Base-by-base conservation (phyloP, 2,329 filamentous ascomycete species). In the Cyclaneusma minus region DNA sequence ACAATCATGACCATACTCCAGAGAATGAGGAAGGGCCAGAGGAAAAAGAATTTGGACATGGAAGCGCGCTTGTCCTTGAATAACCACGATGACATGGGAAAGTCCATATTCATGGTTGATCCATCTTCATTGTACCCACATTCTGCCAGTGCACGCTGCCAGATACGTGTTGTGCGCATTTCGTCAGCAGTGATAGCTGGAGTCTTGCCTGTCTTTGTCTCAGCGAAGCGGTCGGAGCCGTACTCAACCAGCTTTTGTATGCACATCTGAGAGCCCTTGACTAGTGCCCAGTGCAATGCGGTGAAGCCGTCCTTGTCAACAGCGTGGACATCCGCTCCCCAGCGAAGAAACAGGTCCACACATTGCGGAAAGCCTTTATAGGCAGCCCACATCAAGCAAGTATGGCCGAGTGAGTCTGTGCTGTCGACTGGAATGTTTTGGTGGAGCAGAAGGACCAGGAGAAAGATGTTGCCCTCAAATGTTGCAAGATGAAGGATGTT, bases 401-500 rank as follows among this genome's bases (percentile, higher is more conserved):
- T 95, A 52, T 98, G 91, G 5, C 85, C 83, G 47, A 84, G 87
- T 26, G 71, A 70, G 53, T 98, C 89, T 28, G 77, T 64, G 5
- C 89, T 79, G 48, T 98, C 89, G 34, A 98, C 83, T 10, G 84
- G 82, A 33, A 98, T 89, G 45, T 89, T 84, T 47, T 94, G 85
- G 55, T 98, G 89, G 13, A 98, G 66, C 6, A 98, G 68, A 2
- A 98, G 67, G 25, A 85, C 73, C 15, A 98, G 66, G 31, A 95
- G 68, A 38, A 91, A 78, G 12, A 91, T 79, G 49, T 94, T 95
- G 39, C 89, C 89, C 50, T 95, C 91, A 47, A 98, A 91, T 1
- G 87, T 95, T 23, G 87, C 89, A 33, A 93, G 83, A 50, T 98
- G 89, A 13, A 98, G 68, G 27, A 93, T 89, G 49, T 98, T 98